phyloP scores from a whole-genome alignment of 805 yeast species.

The Saccharomycopsis guyanensis region DNA sequence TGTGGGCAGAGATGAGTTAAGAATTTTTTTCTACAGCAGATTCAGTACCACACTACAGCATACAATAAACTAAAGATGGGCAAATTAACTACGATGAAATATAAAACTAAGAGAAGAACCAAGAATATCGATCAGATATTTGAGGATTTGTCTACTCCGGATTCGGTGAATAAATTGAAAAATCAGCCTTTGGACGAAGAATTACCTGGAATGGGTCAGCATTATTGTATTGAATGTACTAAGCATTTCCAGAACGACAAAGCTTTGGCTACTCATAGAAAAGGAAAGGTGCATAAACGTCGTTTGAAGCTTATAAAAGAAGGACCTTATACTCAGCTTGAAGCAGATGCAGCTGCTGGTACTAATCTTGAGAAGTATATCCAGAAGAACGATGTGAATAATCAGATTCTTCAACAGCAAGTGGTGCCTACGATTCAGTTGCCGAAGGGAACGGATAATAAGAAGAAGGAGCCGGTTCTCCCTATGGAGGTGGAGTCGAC shows the following conservation, averaged over 20 bases:
- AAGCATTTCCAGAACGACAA: conserved; percentile 76
- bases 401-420: not conserved
- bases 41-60: too few relatives aligned
- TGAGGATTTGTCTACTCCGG: conserved; percentile 59
- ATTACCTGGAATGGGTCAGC: conserved; percentile 91
- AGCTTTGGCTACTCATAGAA: conserved; percentile 65
- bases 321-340: conserved; percentile 81
- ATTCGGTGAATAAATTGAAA: conserved; percentile 55
- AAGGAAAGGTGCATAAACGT: conserved; percentile 78
- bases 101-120: conserved; percentile 83
- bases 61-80: conserved; percentile 46
- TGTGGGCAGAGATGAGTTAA: too few relatives aligned
- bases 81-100: conserved; percentile 76
- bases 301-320: conserved; percentile 67
- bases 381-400: conserved; percentile 6
- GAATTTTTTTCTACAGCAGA: not conserved
- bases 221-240: conserved; percentile 90
- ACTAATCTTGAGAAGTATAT: conserved; percentile 41
- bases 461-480: conserved; percentile 2
- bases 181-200: conserved; percentile 85
- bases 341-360: conserved; percentile 89
- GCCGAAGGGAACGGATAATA: conserved; percentile 9
- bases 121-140: conserved; percentile 79
- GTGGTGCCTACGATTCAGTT: conserved; percentile 6
- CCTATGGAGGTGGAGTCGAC: not conserved